These are phyloP conservation scores for Wolfiporia cocos DNA, from an alignment of 1,284 basidiomycete species.

Conservation along the genomic window DNA sequence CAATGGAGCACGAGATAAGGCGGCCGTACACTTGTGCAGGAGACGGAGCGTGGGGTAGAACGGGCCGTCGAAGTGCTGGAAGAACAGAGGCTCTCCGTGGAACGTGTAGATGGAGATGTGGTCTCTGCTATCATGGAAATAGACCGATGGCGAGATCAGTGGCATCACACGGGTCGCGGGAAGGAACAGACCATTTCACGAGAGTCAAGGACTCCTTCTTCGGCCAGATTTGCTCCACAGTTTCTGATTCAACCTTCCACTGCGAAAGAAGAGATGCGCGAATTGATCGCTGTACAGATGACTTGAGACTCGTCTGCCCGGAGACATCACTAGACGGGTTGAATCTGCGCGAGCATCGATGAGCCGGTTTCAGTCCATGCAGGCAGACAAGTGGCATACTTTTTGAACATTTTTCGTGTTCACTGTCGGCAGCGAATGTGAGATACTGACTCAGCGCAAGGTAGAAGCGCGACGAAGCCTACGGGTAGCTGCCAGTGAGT, in stretches of 20 bases:
- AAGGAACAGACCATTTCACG: slow-evolving; percentile 83
- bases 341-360: slow-evolving; percentile 57
- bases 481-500: too few species aligned
- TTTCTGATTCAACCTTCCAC: slow-evolving; percentile 77
- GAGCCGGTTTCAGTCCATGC: slow-evolving; percentile 1
- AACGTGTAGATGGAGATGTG: slow-evolving; percentile 92
- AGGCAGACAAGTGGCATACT: slow-evolving; percentile 30
- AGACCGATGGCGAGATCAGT: slow-evolving; percentile 8
- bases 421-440: neutral
- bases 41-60: slow-evolving; percentile 85
- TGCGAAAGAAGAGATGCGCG: slow-evolving; percentile 78
- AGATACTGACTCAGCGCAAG: too few species aligned
- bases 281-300: slow-evolving; percentile 90
- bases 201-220: slow-evolving; percentile 95
- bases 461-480: neutral
- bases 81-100: slow-evolving; percentile 84
- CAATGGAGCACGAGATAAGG: slow-evolving; percentile 2
- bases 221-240: slow-evolving; percentile 92
- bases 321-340: slow-evolving; percentile 82
- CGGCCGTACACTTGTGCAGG: slow-evolving; percentile 81
- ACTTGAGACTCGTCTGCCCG: slow-evolving; percentile 92
- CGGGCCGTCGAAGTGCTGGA: slow-evolving; percentile 96
- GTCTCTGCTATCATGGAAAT: slow-evolving; percentile 68
- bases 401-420: slow-evolving; percentile 45
- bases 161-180: slow-evolving; percentile 3